Base-by-base conservation (phyloP, 306 rosid species). In the Castanea sativa region DNA sequence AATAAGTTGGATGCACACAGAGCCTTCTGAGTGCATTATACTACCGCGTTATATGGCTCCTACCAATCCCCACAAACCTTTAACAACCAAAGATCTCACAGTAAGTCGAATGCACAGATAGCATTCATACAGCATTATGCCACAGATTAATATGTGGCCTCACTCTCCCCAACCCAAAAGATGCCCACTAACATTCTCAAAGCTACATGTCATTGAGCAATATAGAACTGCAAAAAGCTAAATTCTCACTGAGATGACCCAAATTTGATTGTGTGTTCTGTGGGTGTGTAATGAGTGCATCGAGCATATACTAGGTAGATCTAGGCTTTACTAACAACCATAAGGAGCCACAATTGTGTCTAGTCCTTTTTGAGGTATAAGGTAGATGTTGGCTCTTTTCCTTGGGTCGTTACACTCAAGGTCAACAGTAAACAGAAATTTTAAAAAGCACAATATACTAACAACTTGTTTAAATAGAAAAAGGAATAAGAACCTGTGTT, bases 401-500 rank as follows among this genome's bases (percentile, higher is more conserved):
- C 9, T 35, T 35, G 43, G 43, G 43, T 35, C 43, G 0, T 38
- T 38, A 38, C 10, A 6, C 43, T 38, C 43, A 38, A 38, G 43
- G 58, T 45, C 38, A 7, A 35, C 51, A 9, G 63, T 2, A 49
- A 4, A 45, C 5, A 52, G 1, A 38, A 23, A 21, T 6, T 35
- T 5, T 18, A 29, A 32, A 35, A 60, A 65, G 14, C 58, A 78
- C 21, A 69, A 69, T 73, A 38, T 6, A 65, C 55, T 12, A 60
- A 78, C 43, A 73, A 76, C 61, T 16, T 71, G 19, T 59, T 12
- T 12, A 55, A 73, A 25, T n/a, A 57, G 35, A 56, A 67, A 38
- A 73, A 71, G 76, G 73, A 73, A 55, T 69, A 5, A 80, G 55
- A 72, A 92, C 98, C 99, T 95, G 99, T 23, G 99, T 95, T n/a